These are phyloP conservation scores for Exophiala dermatitidis DNA, from an alignment of 2,329 filamentous ascomycete genomes.

Conservation along the genomic window DNA sequence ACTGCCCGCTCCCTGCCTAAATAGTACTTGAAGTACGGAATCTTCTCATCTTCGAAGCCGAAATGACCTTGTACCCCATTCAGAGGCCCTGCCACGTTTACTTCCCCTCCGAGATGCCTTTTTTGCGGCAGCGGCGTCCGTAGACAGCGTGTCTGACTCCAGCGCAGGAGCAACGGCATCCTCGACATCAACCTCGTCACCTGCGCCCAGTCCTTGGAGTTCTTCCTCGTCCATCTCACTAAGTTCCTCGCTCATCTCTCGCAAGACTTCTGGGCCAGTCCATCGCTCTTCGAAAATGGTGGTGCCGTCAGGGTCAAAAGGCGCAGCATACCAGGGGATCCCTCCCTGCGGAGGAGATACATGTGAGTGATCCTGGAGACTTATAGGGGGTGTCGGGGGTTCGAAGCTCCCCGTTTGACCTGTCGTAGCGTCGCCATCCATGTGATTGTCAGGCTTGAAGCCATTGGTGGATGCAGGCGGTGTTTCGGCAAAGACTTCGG, in stretches of 20 bases:
- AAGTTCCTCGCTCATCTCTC: constrained; percentile 73
- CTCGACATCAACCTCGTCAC: constrained; percentile 37
- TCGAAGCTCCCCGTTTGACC: constrained; percentile 36
- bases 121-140: constrained; percentile 10
- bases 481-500: constrained; percentile 18
- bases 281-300: constrained; percentile 70
- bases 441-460: constrained; percentile 27
- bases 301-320: constrained; percentile 72
- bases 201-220: constrained; percentile 58
- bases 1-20: too few species aligned
- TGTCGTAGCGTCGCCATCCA: constrained; percentile 35
- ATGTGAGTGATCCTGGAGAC: constrained; percentile 37
- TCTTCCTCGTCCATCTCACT: constrained; percentile 91
- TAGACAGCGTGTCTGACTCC: not conserved
- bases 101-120: constrained; percentile 3
- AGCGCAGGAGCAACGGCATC: not conserved
- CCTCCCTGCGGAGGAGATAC: constrained; percentile 62
- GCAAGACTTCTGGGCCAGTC: constrained; percentile 63
- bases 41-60: constrained; percentile 13
- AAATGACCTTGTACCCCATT: constrained; percentile 18
- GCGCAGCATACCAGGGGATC: constrained; percentile 78
- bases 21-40: not conserved
- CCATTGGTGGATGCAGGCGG: constrained; percentile 29
- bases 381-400: constrained; percentile 37
- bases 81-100: constrained; percentile 8